Percentiles rank a stretch among this genome's conserved stretches.
These are phyloP conservation scores for Cryphonectria carpinicola DNA, from an alignment of 2,329 filamentous ascomycete species.

Conservation along the genomic window DNA sequence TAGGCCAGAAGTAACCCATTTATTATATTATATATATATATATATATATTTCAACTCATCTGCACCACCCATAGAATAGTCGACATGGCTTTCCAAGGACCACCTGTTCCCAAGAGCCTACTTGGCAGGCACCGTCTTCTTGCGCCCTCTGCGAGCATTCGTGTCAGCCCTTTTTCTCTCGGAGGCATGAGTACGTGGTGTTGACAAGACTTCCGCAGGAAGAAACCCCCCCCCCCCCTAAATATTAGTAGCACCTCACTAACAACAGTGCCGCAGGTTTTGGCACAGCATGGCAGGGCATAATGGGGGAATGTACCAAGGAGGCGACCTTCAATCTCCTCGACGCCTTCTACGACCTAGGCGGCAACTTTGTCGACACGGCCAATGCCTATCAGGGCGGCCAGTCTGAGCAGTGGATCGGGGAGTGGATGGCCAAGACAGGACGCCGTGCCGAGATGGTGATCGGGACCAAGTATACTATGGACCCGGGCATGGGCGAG, in stretches of 20 bases:
- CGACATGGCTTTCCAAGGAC: constrained; percentile 41
- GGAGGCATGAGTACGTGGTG: constrained; percentile 54
- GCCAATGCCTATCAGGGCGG: constrained; percentile 68
- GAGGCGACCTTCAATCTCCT: constrained; percentile 65
- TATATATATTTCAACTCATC: background rate
- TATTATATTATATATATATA: background rate
- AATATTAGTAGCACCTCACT: background rate
- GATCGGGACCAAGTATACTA: constrained; percentile 71
- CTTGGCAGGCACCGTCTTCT: constrained; percentile 69
- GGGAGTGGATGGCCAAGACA: constrained; percentile 70
- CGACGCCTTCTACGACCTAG: constrained; percentile 66
- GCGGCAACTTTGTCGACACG: constrained; percentile 76
- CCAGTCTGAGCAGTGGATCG: constrained; percentile 67
- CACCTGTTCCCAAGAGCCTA: constrained; percentile 60
- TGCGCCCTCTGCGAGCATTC: constrained; percentile 65
- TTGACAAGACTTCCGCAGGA: background rate
- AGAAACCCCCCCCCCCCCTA: background rate
- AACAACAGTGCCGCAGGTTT: constrained; percentile 38
- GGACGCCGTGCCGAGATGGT: constrained; percentile 70
- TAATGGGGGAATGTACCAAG: constrained; percentile 69
- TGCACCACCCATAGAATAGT: background rate
- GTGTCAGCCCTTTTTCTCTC: constrained; percentile 69
- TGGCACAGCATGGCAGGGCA: constrained; percentile 52
- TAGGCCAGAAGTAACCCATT: too few species aligned
- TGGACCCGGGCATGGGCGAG: constrained; percentile 54